Base-by-base conservation (phyloP, 2,329 filamentous ascomycete genomes). In the Paraphaeosphaeria minitans region DNA sequence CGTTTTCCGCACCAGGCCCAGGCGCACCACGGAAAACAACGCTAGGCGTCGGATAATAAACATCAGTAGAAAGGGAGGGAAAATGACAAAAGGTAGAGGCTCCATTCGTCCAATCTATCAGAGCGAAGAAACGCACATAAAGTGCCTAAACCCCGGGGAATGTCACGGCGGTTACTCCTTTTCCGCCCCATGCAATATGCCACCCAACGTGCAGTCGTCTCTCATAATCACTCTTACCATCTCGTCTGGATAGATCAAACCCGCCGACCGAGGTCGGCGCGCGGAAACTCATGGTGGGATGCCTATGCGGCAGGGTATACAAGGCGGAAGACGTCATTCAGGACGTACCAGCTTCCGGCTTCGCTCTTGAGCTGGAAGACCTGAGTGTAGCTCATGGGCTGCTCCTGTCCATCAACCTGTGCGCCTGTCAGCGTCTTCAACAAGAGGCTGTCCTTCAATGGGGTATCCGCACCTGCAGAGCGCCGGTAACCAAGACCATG, bases 281-380 rank as follows among this genome's bases (percentile, higher is more conserved):
- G 35, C 35, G 22, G 49, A 49, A 14, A n/a, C 41, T 45, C 50
- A 31, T 42, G 22, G 33, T n/a, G 14, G 22, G 29, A 43, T 39
- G 55, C 57, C 63, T 76, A 77, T 59, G 73, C 69, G 58, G 75
- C 80, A 47, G 80, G 77, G 79, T 91, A 94, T 68, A 97, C 86
- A 62, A 98, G 86, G 81, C 91, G 91, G 88, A 98, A 98, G 77
- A 98, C 81, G 78, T 98, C 94, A 84, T 98, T 97, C 82, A 89
- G 89, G 76, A 98, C 90, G 78, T 87, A 97, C 83, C 90, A 97
- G 80, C 84, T 87, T 69, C 87, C 89, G 52, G 72, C 66, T 56
- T 92, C 89, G 61, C 87, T 88, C 66, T 87, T 79, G 63, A 98
- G 89, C 79, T 96, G 90, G 86, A 98, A 98, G 57, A 86, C 81